Conservation (phyloP, 495 filamentous ascomycete species). For the Hamigera avellanea region DNA sequence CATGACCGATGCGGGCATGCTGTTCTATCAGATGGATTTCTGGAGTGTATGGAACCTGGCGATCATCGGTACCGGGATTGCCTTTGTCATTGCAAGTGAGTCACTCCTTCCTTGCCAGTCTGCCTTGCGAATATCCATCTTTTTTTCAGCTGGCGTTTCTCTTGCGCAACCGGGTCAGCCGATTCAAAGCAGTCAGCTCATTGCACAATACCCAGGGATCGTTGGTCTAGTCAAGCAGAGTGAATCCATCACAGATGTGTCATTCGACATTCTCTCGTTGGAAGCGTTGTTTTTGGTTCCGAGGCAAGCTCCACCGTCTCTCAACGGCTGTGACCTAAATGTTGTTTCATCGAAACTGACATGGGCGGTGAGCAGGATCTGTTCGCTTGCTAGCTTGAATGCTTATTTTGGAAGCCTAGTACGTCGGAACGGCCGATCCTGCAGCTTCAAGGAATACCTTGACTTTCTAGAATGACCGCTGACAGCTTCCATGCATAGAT, state of each 20-base stretch:
- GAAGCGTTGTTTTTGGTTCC: slow-evolving; percentile 89
- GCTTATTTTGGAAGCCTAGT: slow-evolving; percentile 80
- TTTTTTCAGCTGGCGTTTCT: no score
- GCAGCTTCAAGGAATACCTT: slow-evolving; percentile 2
- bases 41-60: slow-evolving; percentile 85
- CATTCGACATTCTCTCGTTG: slow-evolving; percentile 80
- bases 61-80: slow-evolving; percentile 72
- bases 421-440: slow-evolving; percentile 14
- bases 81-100: slow-evolving; percentile 63
- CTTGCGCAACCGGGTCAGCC: no score
- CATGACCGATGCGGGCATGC: slow-evolving; percentile 65
- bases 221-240: slow-evolving; percentile 58
- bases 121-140: slow-evolving; percentile 4
- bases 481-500: slow-evolving; percentile 36
- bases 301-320: slow-evolving; percentile 28
- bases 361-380: slow-evolving; percentile 43
- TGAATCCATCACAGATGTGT: slow-evolving; percentile 53
- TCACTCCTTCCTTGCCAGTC: slow-evolving; percentile 10
- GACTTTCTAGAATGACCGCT: slow-evolving; percentile 8
- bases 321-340: not conserved
- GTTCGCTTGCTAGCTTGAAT: slow-evolving; percentile 76
- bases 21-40: slow-evolving; percentile 80
- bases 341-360: slow-evolving; percentile 5
- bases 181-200: not conserved
- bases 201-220: slow-evolving; percentile 38